phyloP scores from a whole-genome alignment of 352 stramenopile species.

The Blastocystis hominis region DNA sequence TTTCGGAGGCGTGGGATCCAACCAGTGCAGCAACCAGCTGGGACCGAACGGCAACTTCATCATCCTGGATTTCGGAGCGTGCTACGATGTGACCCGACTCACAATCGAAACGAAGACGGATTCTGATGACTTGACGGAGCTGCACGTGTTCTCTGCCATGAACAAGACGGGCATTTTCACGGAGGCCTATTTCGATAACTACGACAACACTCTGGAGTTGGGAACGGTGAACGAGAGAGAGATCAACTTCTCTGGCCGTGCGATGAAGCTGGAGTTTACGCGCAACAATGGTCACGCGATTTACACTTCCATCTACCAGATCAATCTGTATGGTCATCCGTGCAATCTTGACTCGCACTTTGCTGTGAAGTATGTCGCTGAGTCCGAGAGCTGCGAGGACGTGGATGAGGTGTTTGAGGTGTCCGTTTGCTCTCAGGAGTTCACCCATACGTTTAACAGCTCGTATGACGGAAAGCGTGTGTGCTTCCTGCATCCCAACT shows the following conservation, averaged over 20 bases:
- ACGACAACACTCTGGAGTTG: slow-evolving; percentile 5
- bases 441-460: slow-evolving; percentile 10
- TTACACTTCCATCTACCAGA: slow-evolving; percentile 37
- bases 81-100: slow-evolving; percentile 11
- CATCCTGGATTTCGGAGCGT: slow-evolving; percentile 34
- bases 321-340: slow-evolving; percentile 20
- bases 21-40: slow-evolving; percentile 18
- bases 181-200: slow-evolving; percentile 6
- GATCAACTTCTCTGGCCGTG: slow-evolving; percentile 37
- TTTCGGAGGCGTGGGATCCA: slow-evolving; percentile 7
- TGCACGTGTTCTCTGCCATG: slow-evolving; percentile 11
- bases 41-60: slow-evolving; percentile 55
- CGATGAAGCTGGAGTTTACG: slow-evolving; percentile 50
- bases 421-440: slow-evolving; percentile 25
- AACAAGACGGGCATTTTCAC: slow-evolving; percentile 8
- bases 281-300: slow-evolving; percentile 3
- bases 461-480: slow-evolving; percentile 42
- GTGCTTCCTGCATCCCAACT: slow-evolving; percentile 43
- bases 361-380: slow-evolving; percentile 45
- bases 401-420: neutral
- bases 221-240: neutral
- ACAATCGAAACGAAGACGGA: neutral
- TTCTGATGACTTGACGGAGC: neutral
- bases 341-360: neutral
- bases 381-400: neutral